Conservation (phyloP, 371 early-diverging fungal genomes). For the Basidiobolus heterosporus region DNA sequence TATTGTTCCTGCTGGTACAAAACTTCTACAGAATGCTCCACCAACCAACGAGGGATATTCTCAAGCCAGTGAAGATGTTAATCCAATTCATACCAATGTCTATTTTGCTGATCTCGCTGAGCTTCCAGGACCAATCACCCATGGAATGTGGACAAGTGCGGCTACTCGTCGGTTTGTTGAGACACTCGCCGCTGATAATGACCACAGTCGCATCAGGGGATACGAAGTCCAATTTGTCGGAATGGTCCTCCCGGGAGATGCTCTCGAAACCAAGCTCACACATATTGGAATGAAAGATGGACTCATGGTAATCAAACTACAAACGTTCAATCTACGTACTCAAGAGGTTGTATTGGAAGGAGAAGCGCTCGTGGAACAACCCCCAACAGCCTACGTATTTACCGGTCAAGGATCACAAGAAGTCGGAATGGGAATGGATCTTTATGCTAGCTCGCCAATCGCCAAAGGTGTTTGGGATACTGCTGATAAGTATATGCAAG, state of each 20-base stretch:
- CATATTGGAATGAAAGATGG: constrained; percentile 95
- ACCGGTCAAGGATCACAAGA: constrained; percentile 95
- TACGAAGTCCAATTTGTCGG: constrained; percentile 68
- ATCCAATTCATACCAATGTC: constrained; percentile 92
- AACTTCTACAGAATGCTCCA: constrained; percentile 67
- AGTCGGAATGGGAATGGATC: constrained; percentile 90
- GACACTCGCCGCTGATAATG: constrained; percentile 85
- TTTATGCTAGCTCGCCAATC: constrained; percentile 67
- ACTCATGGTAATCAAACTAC: constrained; percentile 82
- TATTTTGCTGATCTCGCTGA: constrained; percentile 86
- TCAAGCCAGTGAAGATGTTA: constrained; percentile 75
- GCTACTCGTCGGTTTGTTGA: constrained; percentile 93
- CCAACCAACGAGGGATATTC: constrained; percentile 77
- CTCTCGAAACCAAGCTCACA: constrained; percentile 69
- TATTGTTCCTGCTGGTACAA: constrained; percentile 66
- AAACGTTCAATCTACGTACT: constrained; percentile 66
- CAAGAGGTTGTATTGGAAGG: constrained; percentile 77
- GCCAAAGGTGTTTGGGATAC: constrained; percentile 85
- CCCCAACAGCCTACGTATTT: constrained; percentile 80
- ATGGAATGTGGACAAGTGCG: constrained; percentile 95
- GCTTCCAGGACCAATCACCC: constrained; percentile 89
- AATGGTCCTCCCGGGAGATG: constrained; percentile 78
- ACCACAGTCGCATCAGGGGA: constrained; percentile 68
- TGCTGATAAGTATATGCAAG: constrained; percentile 76
- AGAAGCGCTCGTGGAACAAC: constrained; percentile 85